phyloP scores from a whole-genome alignment of 176 grass and related monocot species.

The Oryza longistaminata region DNA sequence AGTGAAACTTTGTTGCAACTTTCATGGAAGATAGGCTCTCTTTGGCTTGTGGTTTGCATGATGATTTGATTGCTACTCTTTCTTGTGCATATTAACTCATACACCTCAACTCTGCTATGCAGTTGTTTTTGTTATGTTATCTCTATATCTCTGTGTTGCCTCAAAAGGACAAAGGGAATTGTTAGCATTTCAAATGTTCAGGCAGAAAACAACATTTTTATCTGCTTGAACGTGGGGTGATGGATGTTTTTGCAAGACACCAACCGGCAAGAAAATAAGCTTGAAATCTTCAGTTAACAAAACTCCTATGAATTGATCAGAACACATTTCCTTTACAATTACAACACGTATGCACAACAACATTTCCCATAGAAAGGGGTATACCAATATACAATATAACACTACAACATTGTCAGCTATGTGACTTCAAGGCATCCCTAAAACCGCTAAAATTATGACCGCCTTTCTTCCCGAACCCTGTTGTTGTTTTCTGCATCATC shows the following conservation, averaged over 20 bases:
- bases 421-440: conserved; percentile 46
- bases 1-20: background rate
- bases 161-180: background rate
- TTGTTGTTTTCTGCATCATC: conserved; percentile 55
- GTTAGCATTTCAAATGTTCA: background rate
- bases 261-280: background rate
- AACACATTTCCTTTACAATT: conserved; percentile 33
- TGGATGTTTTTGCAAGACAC: background rate
- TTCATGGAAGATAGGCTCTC: background rate
- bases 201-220: background rate
- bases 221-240: no score
- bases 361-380: conserved; percentile 8
- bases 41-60: background rate
- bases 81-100: background rate
- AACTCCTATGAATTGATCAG: conserved; percentile 35
- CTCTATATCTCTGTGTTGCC: background rate
- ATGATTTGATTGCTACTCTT: background rate
- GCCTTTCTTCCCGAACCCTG: conserved; percentile 52
- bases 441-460: conserved; percentile 46
- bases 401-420: conserved; percentile 49
- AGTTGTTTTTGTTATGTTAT: background rate
- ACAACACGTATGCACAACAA: conserved; percentile 52
- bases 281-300: background rate
- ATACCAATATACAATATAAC: conserved; percentile 4
- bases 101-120: background rate